phyloP scores from a whole-genome alignment of 2,329 filamentous ascomycete species.

The Myrmaecium sp. region DNA sequence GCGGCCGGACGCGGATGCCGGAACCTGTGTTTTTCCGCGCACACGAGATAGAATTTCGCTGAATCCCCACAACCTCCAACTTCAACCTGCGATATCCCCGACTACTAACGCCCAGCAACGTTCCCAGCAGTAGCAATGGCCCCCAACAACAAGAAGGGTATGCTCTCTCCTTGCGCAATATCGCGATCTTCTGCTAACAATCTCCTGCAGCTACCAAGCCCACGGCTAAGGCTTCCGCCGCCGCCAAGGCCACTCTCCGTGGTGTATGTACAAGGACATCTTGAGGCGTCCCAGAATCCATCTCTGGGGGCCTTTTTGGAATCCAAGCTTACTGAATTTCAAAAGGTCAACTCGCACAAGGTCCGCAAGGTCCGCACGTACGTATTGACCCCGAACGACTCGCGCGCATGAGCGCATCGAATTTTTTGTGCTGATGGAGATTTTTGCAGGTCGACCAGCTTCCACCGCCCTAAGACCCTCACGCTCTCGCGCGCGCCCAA shows the following conservation, averaged over 20 bases:
- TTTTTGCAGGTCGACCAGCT: slow-evolving; percentile 52
- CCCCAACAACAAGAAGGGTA: slow-evolving; percentile 22
- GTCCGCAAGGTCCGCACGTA: slow-evolving; percentile 78
- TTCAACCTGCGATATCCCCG: slow-evolving; percentile 6
- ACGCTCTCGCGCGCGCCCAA: slow-evolving; percentile 78
- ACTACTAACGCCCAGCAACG: slow-evolving; percentile 3
- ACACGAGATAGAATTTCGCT: slow-evolving; percentile 5
- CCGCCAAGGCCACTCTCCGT: slow-evolving; percentile 90
- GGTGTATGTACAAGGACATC: slow-evolving; percentile 49
- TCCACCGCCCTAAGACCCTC: slow-evolving; percentile 96
- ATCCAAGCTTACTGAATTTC: slow-evolving; percentile 10
- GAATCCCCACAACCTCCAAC: slow-evolving; percentile 6
- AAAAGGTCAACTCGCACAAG: slow-evolving; percentile 61
- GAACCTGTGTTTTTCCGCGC: not conserved
- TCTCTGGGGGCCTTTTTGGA: slow-evolving; percentile 34
- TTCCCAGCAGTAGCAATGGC: slow-evolving; percentile 21
- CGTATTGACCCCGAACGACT: too few relatives aligned
- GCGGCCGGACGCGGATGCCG: not conserved
- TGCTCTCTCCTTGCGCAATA: slow-evolving; percentile 5
- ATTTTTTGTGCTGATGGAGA: not conserved
- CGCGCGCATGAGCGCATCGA: too few relatives aligned
- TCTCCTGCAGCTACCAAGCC: slow-evolving; percentile 39
- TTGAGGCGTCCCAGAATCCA: slow-evolving; percentile 32
- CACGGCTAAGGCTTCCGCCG: slow-evolving; percentile 64
- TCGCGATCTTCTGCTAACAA: not conserved